Evolutionary conservation across 2,329 filamentous ascomycete genomes (phyloP), one percentile per base, ranked within the genome.

Genomic region (Diaporthe nobilis): DNA sequence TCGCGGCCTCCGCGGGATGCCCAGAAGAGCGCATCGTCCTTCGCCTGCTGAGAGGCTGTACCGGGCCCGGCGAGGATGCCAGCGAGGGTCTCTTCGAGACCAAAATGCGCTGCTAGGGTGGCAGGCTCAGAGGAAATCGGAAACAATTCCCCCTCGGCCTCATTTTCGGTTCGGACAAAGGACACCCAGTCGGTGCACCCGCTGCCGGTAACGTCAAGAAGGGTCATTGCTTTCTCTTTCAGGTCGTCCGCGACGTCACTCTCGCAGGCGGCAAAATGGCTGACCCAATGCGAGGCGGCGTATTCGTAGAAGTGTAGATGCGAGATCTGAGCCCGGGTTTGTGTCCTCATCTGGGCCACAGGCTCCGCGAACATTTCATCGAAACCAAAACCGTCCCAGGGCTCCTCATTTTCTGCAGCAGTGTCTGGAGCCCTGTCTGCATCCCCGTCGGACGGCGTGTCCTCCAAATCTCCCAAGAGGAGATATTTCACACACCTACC

Each of bases 241-340:
- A 68, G 63, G 22, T 37, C 13, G 1, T 20, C 63, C 2, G 63
- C 3, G 1, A 13, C 44, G 4, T 51, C 63, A 20, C n/a, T 51
- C 63, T 37, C 63, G 22, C 63, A 68, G 20, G 63, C 63, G 22
- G 63, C 28, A 25, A 68, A 68, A 6, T 68, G 63, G 13, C 31
- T 37, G 28, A 49, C 44, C 63, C 63, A 68, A 25, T 68, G 44
- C 1, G 47, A 51, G 31, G 63, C 63, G 44, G 63, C 63, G 3
- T 68, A 68, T 37, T 68, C 63, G 31, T 68, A 68, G 20, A 68
- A 51, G 7, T 68, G 63, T 3, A 68, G 28, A 13, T 68, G 63
- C 28, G 63, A 68, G 44, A 68, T 51, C 44, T 68, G 63, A 25
- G 63, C 63, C 22, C 63, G 44, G 63, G 28, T 51, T n/a, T 37